These are phyloP conservation scores for Leccinum ochraceum DNA, from an alignment of 768 basidiomycete species.

Conservation along the genomic window DNA sequence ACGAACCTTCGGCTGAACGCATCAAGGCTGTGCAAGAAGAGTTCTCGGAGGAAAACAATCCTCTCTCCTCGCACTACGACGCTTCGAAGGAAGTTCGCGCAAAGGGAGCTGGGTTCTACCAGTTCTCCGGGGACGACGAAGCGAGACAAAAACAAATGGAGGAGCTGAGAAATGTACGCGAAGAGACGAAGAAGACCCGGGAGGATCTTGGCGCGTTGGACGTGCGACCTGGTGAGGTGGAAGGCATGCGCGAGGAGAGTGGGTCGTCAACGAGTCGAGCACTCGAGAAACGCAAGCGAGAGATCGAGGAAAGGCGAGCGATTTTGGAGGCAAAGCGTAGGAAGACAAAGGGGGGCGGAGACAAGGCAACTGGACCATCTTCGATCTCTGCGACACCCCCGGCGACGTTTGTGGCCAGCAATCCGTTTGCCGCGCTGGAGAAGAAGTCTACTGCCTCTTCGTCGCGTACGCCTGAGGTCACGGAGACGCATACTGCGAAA, in stretches of 20 bases:
- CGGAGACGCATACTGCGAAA: conserved; percentile 27
- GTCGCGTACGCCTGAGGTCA: conserved; percentile 23
- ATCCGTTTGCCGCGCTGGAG: conserved; percentile 58
- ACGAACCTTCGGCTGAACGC: conserved; percentile 80
- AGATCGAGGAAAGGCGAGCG: conserved; percentile 64
- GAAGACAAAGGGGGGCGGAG: conserved; percentile 40
- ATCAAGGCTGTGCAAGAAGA: conserved; percentile 72
- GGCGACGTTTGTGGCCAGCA: conserved; percentile 25
- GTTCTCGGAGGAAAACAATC: conserved; percentile 66
- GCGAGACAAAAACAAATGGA: conserved; percentile 80
- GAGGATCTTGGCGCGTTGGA: conserved; percentile 63
- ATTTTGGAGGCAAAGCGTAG: conserved; percentile 67
- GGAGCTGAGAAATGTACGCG: conserved; percentile 63
- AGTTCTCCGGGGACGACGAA: conserved; percentile 87
- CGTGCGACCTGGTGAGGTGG: conserved; percentile 67
- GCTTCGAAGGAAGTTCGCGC: conserved; percentile 79
- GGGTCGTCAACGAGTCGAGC: conserved; percentile 46
- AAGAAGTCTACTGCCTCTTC: conserved; percentile 23
- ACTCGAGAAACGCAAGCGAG: conserved; percentile 69
- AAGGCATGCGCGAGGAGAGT: conserved; percentile 62
- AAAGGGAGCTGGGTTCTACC: conserved; percentile 89
- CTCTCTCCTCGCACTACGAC: conserved; percentile 79
- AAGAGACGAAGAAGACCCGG: conserved; percentile 68
- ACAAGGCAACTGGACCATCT: neutral
- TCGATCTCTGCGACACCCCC: conserved; percentile 2